Evolutionary conservation across 495 filamentous ascomycete species (phyloP), one percentile per base, ranked within the genome.

Genomic region (Podospora appendiculata): DNA sequence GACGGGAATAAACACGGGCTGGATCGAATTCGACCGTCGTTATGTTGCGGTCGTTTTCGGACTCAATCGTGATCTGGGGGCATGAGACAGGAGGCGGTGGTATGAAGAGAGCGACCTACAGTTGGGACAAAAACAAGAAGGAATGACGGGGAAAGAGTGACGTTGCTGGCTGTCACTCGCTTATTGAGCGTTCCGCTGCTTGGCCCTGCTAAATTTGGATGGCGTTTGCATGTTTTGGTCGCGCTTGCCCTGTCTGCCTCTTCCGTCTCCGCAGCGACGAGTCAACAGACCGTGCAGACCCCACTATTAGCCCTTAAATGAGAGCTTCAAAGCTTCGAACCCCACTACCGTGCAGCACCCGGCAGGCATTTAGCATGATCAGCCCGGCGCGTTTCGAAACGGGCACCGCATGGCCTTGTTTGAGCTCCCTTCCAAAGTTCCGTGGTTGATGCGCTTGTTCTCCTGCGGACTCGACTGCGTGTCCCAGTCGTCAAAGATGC

Each of bases 221-320:
- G 46, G 46, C 44, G 32, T 48, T 17, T 12, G 17, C 8, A 11
- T 48, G 32, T 48, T 35, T 48, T 48, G 46, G 13, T 48, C 25
- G 25, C 25, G 25, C 32, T 12, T 39, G 46, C 45, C 32, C 9
- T 32, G 8, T 12, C 12, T 19, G 25, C 25, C 2, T 25, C 25
- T 25, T 25, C 46, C 32, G 46, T 48, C 46, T 48, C 46, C 46
- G 16, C 46, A 39, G 46, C 46, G 46, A 48, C 46, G 32, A 38
- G 46, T 10, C 46, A 48, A 32, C 43, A 18, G 43, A 12, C 25
- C 25, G 25, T 25, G 25, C 25, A 25, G 25, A 25, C 17, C 41
- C 8, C 41, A 9, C 9, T 25, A 17, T 44, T 44, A 17, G 13
- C 16, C 41, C 41, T 44, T 12, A 44, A 40, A 44, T 44, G 13